phyloP scores from a whole-genome alignment of 352 stramenopile species.

The Pythium vanterpoolii region DNA sequence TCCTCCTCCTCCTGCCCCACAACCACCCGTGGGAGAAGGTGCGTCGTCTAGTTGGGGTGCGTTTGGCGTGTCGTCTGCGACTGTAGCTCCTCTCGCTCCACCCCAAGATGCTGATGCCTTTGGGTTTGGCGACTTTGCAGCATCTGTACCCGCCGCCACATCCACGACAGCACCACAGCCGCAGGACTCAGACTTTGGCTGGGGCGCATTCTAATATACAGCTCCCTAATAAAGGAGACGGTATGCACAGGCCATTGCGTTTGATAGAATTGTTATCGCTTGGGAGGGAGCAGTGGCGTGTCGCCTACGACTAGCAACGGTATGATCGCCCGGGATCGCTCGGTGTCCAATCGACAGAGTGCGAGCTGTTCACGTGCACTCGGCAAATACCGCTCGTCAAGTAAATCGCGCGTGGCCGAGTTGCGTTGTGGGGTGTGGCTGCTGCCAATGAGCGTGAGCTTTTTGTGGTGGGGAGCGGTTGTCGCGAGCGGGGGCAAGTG shows the following conservation, averaged over 20 bases:
- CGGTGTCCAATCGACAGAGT: slow-evolving; percentile 26
- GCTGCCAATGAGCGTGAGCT: slow-evolving; percentile 12
- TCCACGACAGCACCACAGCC: background rate
- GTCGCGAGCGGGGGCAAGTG: slow-evolving; percentile 2
- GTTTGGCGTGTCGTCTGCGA: background rate
- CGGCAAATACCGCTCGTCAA: slow-evolving; percentile 60
- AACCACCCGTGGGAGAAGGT: background rate
- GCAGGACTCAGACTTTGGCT: background rate
- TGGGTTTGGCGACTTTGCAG: background rate
- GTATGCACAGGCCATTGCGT: background rate
- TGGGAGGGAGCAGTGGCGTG: background rate
- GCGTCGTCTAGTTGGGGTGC: slow-evolving; percentile 3
- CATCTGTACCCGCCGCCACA: background rate
- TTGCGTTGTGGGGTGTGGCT: background rate
- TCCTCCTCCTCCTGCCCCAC: background rate
- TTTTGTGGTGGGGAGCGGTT: slow-evolving; percentile 9
- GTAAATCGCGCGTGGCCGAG: slow-evolving; percentile 40
- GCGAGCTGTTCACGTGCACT: slow-evolving; percentile 55
- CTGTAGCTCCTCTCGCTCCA: slow-evolving; percentile 5
- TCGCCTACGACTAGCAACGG: background rate
- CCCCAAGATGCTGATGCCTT: slow-evolving; percentile 2
- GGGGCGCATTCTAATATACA: background rate
- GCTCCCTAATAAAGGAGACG: background rate
- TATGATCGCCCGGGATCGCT: background rate
- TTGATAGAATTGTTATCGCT: background rate